Percentiles rank a stretch among this genome's conserved stretches.
These are phyloP conservation scores for Didymella pinodella DNA, from an alignment of 2,329 filamentous ascomycete species.

Conservation along the genomic window DNA sequence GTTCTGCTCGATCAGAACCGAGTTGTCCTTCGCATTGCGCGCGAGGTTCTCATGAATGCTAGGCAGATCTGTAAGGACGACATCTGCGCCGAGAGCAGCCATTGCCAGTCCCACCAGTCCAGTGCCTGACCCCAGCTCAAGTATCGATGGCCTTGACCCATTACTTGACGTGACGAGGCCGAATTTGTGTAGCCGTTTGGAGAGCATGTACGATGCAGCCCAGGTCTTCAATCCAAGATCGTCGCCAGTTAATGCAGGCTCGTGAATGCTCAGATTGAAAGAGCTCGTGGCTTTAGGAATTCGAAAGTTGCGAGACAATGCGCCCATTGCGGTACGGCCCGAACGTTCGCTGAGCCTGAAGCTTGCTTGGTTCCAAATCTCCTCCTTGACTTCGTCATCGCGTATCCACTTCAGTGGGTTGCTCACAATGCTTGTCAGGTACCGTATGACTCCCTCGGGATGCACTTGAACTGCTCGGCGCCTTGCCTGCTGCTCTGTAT, in stretches of 20 bases:
- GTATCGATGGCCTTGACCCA: conserved; percentile 46
- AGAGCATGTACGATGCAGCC: conserved; percentile 88
- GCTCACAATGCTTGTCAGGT: conserved; percentile 73
- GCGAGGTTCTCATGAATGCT: conserved; percentile 82
- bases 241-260: conserved; percentile 87
- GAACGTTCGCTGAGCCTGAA: conserved; percentile 83
- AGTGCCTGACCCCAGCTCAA: conserved; percentile 90
- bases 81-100: conserved; percentile 71
- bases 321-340: conserved; percentile 74
- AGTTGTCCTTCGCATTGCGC: conserved; percentile 75
- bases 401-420: conserved; percentile 73
- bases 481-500: conserved; percentile 34
- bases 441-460: conserved; percentile 64
- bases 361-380: conserved; percentile 80
- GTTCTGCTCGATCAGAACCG: conserved; percentile 60
- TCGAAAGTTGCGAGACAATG: conserved; percentile 67
- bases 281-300: conserved; percentile 58
- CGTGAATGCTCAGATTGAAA: conserved; percentile 73
- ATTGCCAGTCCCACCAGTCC: conserved; percentile 89
- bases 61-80: conserved; percentile 82
- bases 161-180: conserved; percentile 16
- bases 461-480: conserved; percentile 36
- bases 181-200: conserved; percentile 68
- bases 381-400: conserved; percentile 70
- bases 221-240: conserved; percentile 93